Conservation (phyloP, 352 stramenopile species). For the Phytophthora capsici region DNA sequence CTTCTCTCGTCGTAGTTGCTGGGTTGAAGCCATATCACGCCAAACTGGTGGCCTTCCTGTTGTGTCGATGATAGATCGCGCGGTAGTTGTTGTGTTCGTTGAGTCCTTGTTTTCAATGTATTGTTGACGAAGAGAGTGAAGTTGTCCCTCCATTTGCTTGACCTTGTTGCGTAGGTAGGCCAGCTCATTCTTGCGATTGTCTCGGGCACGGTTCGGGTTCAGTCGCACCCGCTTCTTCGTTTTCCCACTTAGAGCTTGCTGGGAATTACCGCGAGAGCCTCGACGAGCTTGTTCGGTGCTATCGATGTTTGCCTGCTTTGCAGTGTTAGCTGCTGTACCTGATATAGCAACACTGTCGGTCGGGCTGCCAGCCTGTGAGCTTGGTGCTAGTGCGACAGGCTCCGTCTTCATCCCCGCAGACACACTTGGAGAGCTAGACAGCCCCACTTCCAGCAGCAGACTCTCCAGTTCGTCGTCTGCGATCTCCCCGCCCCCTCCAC, state of each 20-base stretch:
- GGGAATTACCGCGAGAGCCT: not conserved
- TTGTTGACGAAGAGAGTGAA: conserved; percentile 36
- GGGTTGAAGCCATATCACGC: conserved; percentile 41
- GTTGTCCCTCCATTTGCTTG: conserved; percentile 47
- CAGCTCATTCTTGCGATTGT: conserved; percentile 51
- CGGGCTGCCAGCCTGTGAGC: not conserved
- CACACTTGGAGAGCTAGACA: conserved; percentile 14
- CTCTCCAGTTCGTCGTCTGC: conserved; percentile 41
- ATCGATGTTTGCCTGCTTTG: not conserved
- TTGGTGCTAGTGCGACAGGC: not conserved
- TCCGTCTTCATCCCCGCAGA: conserved; percentile 13
- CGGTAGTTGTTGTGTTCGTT: conserved; percentile 3
- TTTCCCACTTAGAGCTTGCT: conserved; percentile 22
- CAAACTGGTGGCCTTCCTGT: conserved; percentile 33
- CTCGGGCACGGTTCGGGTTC: conserved; percentile 46
- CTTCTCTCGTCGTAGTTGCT: conserved; percentile 42
- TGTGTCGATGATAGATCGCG: conserved; percentile 19
- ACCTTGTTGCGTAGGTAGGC: conserved; percentile 53
- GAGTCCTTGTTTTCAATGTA: conserved; percentile 32
- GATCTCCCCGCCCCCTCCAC: conserved; percentile 19
- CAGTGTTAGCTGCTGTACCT: not conserved
- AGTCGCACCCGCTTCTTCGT: conserved; percentile 32
- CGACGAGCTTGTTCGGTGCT: conserved; percentile 1
- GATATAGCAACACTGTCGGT: conserved; percentile 1
- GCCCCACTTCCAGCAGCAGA: conserved; percentile 34